A percentile compares a stretch with the other conserved stretches of the same genome.
Evolutionary conservation across 1,284 basidiomycete species (phyloP).

Genomic region (Trametes sp.): DNA sequence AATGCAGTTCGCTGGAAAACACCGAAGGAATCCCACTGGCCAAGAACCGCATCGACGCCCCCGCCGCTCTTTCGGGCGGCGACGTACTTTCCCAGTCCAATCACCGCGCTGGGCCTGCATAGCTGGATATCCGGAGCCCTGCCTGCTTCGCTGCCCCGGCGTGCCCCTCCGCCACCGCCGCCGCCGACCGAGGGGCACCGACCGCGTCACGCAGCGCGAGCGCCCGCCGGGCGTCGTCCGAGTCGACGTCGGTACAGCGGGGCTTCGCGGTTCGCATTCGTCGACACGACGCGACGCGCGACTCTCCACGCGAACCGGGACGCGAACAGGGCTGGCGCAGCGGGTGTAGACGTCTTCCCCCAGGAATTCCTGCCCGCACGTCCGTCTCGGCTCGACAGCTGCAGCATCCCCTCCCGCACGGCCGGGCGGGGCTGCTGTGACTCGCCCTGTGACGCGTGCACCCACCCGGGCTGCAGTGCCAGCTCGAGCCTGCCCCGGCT

Average conservation of each 20-base stretch:
- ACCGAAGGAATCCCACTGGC: constrained; percentile 14
- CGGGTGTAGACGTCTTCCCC: constrained; percentile 17
- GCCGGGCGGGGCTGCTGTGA: background rate
- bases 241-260: constrained; percentile 14
- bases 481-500: background rate
- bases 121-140: constrained; percentile 1
- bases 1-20: constrained; percentile 24
- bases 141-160: background rate
- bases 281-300: constrained; percentile 17
- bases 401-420: background rate
- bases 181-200: background rate
- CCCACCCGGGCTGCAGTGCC: no score
- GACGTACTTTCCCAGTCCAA: background rate
- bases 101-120: background rate
- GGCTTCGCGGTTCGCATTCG: constrained; percentile 14
- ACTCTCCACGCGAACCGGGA: constrained; percentile 21
- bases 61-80: background rate
- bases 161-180: background rate
- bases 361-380: constrained; percentile 9
- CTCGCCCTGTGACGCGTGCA: background rate
- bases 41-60: constrained; percentile 15
- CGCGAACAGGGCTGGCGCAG: constrained; percentile 11
- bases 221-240: background rate
- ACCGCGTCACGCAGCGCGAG: background rate
- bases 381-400: constrained; percentile 7